phyloP scores from a whole-genome alignment of 108 stramenopile genomes.

The Schizochytrium sp. region DNA sequence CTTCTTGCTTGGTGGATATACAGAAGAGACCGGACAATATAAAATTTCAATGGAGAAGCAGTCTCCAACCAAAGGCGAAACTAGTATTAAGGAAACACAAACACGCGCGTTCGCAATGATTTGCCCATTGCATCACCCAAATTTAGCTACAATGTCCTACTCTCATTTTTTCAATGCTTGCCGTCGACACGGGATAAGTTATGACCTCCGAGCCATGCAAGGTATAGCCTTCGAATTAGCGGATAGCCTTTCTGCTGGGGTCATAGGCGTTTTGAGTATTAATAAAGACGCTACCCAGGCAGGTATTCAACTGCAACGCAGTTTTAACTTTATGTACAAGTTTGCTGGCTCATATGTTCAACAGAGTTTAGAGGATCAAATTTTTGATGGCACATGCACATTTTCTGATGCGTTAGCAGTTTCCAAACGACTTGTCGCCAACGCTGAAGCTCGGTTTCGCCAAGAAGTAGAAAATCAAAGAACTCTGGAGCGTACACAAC shows the following conservation, averaged over 20 bases:
- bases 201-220: neutral
- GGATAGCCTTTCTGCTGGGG: slow-evolving; percentile 20
- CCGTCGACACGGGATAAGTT: slow-evolving; percentile 9
- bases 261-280: neutral
- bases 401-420: slow-evolving; percentile 26
- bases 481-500: neutral
- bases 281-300: neutral
- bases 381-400: slow-evolving; percentile 8
- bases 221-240: slow-evolving; percentile 1
- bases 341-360: slow-evolving; percentile 38
- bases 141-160: slow-evolving; percentile 5
- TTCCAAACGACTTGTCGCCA: neutral
- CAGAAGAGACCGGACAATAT: neutral
- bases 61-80: too few species aligned
- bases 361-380: neutral
- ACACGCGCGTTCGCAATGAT: neutral
- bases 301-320: neutral
- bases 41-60: neutral
- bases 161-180: slow-evolving; percentile 40
- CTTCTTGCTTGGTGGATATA: slow-evolving; percentile 6
- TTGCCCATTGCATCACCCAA: slow-evolving; percentile 19
- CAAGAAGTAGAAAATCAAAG: neutral
- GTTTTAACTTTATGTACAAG: neutral
- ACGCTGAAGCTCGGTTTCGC: neutral
- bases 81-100: neutral